Base-by-base conservation (phyloP, 495 filamentous ascomycete species). In the Talaromyces thailandensis region DNA sequence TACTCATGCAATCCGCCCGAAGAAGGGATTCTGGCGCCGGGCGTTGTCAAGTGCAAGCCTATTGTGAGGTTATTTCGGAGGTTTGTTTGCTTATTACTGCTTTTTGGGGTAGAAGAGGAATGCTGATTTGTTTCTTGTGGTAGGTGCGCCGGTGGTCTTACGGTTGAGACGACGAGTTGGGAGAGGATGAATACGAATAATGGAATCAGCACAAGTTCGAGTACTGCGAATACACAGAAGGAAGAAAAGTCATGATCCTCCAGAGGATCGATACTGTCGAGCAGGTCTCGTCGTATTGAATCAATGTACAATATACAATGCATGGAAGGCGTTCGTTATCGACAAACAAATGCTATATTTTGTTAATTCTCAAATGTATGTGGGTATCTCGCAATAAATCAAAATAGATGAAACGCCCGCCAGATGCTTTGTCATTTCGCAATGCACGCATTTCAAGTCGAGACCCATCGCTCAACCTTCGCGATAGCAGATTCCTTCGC, bases 51-150 rank as follows among this genome's bases (percentile, higher is more conserved):
- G 53, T 96, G 92, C 70, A 81, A 83, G 75, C 88, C 89, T 11
- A 75, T 95, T 14, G 82, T 90, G 70, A 80, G 90, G 68, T 80
- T 89, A 67, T 96, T 95, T 77, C 82, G 92, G 71, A 78, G 81
- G 92, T 96, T 73, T 75, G 87, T 28, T 16, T 28, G 26, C 48
- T 52, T 25, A 23, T 52, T 12, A n/a, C 48, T 18, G 64, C 60
- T 31, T 9, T 28, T 9, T 61, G 35, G 63, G 18, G 31, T 16
- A n/a, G 14, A 56, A 21, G 9, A 43, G 25, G 4, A 28, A 25
- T 18, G 25, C 26, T 61, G 21, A 62, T 66, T 65, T 66, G 69
- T 64, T 68, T 35, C 18, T 58, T 43, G 21, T 62, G 58, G 32
- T 71, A 96, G 91, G 61, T 95, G 92, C 75, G 82, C 82, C 29